phyloP scores from a whole-genome alignment of 208 protist species.

The Lotmaria passim region DNA sequence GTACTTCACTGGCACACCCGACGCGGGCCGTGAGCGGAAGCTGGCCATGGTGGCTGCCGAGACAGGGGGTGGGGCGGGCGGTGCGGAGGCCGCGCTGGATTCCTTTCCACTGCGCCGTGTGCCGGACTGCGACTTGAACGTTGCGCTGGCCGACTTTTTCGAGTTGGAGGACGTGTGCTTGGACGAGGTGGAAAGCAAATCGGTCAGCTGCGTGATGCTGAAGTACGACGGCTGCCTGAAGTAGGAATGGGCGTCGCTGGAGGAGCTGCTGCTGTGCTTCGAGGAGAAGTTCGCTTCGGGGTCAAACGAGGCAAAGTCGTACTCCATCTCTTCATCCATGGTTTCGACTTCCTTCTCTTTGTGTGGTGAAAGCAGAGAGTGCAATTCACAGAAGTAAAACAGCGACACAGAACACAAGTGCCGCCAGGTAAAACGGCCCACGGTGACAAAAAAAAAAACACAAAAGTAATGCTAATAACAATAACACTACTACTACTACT shows the following conservation, averaged over 20 bases:
- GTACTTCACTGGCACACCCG: neutral
- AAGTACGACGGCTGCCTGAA: slow-evolving; percentile 10
- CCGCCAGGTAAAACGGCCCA: neutral
- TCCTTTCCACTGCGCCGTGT: neutral
- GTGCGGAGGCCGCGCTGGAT: neutral
- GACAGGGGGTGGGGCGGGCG: neutral
- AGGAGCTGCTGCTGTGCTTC: slow-evolving; percentile 1
- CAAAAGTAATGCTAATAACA: neutral
- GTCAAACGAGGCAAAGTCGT: slow-evolving; percentile 7
- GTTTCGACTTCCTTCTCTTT: no score
- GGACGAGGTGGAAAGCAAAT: slow-evolving; percentile 4
- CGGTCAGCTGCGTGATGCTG: slow-evolving; percentile 13
- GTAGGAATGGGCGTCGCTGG: slow-evolving; percentile 14
- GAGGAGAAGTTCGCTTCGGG: neutral
- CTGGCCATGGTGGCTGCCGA: no score
- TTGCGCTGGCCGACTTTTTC: neutral
- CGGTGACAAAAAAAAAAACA: slow-evolving; percentile 7
- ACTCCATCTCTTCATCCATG: slow-evolving; percentile 10
- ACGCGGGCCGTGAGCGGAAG: slow-evolving; percentile 5
- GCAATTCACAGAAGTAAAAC: neutral
- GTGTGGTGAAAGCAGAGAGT: neutral
- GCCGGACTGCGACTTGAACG: no score
- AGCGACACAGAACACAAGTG: neutral
- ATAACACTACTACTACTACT: no score
- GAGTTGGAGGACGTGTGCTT: neutral